Conservation (phyloP, 345 rosid species). For the Pistacia atlantica region DNA sequence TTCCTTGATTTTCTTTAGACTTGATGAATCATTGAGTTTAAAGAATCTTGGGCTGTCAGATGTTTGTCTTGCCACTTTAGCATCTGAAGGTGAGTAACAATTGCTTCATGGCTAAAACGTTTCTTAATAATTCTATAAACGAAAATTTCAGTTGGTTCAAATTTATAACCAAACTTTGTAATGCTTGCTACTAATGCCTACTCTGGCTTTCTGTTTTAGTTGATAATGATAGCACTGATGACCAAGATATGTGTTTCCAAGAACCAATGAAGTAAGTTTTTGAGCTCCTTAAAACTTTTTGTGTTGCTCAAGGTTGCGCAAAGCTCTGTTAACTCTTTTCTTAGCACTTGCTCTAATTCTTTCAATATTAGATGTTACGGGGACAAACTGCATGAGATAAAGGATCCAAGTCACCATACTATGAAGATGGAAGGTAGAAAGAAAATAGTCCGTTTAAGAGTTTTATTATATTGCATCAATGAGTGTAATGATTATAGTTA, state of each 20-base stretch:
- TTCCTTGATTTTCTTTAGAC: slow-evolving; percentile 46
- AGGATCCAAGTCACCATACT: slow-evolving; percentile 19
- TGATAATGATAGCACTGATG: slow-evolving; percentile 40
- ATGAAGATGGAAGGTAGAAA: slow-evolving; percentile 43
- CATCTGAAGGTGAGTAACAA: slow-evolving; percentile 45
- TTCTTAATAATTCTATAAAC: neutral
- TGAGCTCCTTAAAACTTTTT: neutral
- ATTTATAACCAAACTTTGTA: neutral
- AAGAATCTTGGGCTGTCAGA: slow-evolving; percentile 82
- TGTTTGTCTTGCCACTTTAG: slow-evolving; percentile 80
- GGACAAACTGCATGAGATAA: slow-evolving; percentile 29
- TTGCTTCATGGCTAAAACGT: slow-evolving; percentile 2
- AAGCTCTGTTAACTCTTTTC: neutral
- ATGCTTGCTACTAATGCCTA: slow-evolving; percentile 1
- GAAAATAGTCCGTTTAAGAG: slow-evolving; percentile 1
- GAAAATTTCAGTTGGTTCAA: neutral
- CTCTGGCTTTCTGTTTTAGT: slow-evolving; percentile 15
- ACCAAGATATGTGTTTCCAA: slow-evolving; percentile 24
- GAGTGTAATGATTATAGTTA: neutral
- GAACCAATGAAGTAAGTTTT: slow-evolving; percentile 50
- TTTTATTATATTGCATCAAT: neutral
- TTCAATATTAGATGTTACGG: slow-evolving; percentile 32
- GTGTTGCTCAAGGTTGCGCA: slow-evolving; percentile 6
- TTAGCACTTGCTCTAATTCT: neutral
- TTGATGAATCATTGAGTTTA: slow-evolving; percentile 68